These are phyloP conservation scores for Thielaviopsis populi DNA, from an alignment of 2,329 filamentous ascomycete species.

Conservation along the genomic window DNA sequence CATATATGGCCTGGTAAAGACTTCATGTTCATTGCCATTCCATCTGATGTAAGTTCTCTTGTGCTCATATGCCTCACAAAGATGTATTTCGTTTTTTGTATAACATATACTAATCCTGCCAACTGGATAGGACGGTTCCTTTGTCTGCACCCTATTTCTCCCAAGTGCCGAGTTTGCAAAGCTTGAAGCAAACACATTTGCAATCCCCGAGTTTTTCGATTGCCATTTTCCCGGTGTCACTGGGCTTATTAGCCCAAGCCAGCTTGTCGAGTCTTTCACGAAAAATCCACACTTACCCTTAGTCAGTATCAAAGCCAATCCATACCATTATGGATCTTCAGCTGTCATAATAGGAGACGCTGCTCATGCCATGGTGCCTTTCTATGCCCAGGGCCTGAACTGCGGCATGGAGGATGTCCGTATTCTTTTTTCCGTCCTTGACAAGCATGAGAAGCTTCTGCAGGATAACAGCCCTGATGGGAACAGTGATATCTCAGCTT, in stretches of 20 bases:
- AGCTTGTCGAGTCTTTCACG: slow-evolving; percentile 59
- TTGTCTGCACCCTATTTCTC: slow-evolving; percentile 89
- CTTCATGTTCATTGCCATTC: slow-evolving; percentile 98
- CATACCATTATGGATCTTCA: slow-evolving; percentile 64
- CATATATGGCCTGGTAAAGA: slow-evolving; percentile 94
- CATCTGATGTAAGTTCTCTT: slow-evolving; percentile 39
- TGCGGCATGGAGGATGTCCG: slow-evolving; percentile 88
- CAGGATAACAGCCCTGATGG: slow-evolving; percentile 30
- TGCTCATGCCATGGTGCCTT: slow-evolving; percentile 94
- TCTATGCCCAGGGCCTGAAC: slow-evolving; percentile 98
- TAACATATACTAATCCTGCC: background rate
- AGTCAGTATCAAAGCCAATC: slow-evolving; percentile 83
- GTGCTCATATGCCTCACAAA: background rate
- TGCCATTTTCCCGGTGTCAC: slow-evolving; percentile 76
- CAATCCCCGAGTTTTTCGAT: slow-evolving; percentile 60
- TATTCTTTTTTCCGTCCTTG: slow-evolving; percentile 69
- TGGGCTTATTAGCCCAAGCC: slow-evolving; percentile 48
- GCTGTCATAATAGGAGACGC: slow-evolving; percentile 85
- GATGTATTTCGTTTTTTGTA: background rate
- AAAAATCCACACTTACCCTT: slow-evolving; percentile 80
- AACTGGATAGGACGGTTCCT: slow-evolving; percentile 55
- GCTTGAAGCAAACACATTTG: slow-evolving; percentile 47
- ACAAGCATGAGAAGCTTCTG: slow-evolving; percentile 41
- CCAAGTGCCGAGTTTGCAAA: slow-evolving; percentile 52
- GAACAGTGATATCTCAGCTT: slow-evolving; percentile 25